Base-by-base conservation (phyloP, 2,329 filamentous ascomycete genomes). In the Pseudogymnoascus sp. region DNA sequence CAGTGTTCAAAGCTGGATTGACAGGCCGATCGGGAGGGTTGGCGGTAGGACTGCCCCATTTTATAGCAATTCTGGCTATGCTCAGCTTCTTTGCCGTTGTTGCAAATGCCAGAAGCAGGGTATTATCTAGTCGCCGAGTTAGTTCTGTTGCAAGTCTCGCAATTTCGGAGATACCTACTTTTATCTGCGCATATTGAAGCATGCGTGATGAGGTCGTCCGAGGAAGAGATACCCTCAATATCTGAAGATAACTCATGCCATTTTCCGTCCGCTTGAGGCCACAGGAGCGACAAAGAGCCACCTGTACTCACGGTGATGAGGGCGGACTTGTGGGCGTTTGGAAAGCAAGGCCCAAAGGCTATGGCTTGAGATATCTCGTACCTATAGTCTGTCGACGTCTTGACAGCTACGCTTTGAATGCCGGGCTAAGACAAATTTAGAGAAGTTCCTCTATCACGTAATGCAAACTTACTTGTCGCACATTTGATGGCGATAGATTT, bases 121-220 rank as follows among this genome's bases (percentile, higher is more conserved):
- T 80, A 64, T 78, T 63, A 44, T 63, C 72, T 59, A 34, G 34
- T 14, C 2, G 3, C 11, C 12, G 14, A 62, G 61, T 68, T 34
- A 70, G 64, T 25, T 38, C 23, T 40, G 28, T 10, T 23, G n/a
- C 28, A 50, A n/a, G 23, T 1, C 16, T 23, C 23, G 21, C 11
- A 8, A 18, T 12, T 1, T 6, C 4, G n/a, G 5, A 61, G 18
- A 25, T 25, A 70, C 78, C 71, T 75, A 90, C 89, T 86, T 75
- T 87, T 90, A 63, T 93, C 90, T 2, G 89, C 85, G 64, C 88
- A 84, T 66, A 92, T 79, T 40, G 90, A 84, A 10, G 90, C 90
- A 76, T 96, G 91, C 0, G 90, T 91, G 60, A 93, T 82, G n/a
- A 90, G 74, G 67, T 91, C 88, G 66, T 91, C 86, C 0, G 88